A percentile compares a stretch with the other conserved stretches of the same genome.
These are phyloP conservation scores for Paxillus involutus DNA, from an alignment of 768 basidiomycete species.

Conservation along the genomic window DNA sequence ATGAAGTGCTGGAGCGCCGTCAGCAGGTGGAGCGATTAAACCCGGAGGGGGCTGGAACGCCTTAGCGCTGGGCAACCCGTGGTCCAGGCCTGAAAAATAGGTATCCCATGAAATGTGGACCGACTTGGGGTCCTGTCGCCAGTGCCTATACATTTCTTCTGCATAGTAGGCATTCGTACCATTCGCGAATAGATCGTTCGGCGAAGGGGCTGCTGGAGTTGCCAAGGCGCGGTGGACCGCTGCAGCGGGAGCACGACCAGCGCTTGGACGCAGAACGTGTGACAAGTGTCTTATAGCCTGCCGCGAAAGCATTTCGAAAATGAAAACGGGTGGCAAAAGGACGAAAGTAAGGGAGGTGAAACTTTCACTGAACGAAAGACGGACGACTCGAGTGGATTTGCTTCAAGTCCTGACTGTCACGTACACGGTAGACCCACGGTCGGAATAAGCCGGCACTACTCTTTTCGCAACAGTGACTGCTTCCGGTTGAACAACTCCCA, in stretches of 20 bases:
- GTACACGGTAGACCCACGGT: not conserved
- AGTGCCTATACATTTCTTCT: slow-evolving; percentile 94
- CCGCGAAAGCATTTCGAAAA: slow-evolving; percentile 35
- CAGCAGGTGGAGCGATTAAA: slow-evolving; percentile 67
- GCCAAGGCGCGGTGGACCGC: slow-evolving; percentile 40
- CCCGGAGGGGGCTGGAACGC: slow-evolving; percentile 86
- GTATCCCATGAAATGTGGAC: slow-evolving; percentile 94
- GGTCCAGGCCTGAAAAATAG: slow-evolving; percentile 93
- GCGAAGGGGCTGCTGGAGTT: slow-evolving; percentile 58
- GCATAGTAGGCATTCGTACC: slow-evolving; percentile 95
- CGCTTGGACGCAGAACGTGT: slow-evolving; percentile 21
- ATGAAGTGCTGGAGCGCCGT: slow-evolving; percentile 78
- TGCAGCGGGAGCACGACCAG: slow-evolving; percentile 15
- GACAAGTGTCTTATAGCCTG: slow-evolving; percentile 38
- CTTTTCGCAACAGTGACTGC: slow-evolving; percentile 1
- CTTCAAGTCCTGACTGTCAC: not conserved
- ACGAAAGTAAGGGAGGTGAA: not conserved
- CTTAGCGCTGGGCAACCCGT: slow-evolving; percentile 73
- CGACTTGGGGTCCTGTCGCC: slow-evolving; percentile 85
- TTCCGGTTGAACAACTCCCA: not conserved
- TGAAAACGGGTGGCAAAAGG: not conserved
- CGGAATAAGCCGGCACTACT: slow-evolving; percentile 17
- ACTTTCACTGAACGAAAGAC: slow-evolving; percentile 7
- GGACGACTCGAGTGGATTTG: not conserved
- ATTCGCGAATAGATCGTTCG: slow-evolving; percentile 87